Evolutionary conservation across 2,329 filamentous ascomycete species (phyloP).

Genomic region (Claviceps sp.): DNA sequence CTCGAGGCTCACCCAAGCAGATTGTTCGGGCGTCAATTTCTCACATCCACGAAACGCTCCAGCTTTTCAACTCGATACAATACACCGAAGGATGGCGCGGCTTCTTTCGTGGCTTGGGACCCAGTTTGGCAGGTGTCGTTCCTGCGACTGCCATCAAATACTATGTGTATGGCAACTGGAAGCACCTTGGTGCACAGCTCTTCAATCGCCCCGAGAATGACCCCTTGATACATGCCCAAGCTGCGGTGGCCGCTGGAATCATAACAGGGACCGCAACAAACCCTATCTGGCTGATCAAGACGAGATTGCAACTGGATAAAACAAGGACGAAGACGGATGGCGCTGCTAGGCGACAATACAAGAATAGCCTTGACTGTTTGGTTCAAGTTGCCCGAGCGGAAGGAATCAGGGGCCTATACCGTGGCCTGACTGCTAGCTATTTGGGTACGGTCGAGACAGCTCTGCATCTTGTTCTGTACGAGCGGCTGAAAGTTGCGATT

Average conservation of each 20-base stretch:
- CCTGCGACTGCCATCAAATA: slow-evolving; percentile 60
- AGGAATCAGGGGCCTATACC: slow-evolving; percentile 51
- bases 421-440: slow-evolving; percentile 55
- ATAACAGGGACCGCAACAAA: slow-evolving; percentile 60
- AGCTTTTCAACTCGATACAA: slow-evolving; percentile 65
- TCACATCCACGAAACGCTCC: slow-evolving; percentile 69
- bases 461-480: slow-evolving; percentile 59
- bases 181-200: slow-evolving; percentile 46
- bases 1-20: no score
- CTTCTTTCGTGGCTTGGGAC: slow-evolving; percentile 57
- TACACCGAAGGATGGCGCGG: slow-evolving; percentile 55
- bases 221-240: slow-evolving; percentile 46
- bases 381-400: slow-evolving; percentile 51
- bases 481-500: slow-evolving; percentile 44
- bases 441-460: slow-evolving; percentile 56
- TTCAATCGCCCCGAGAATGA: slow-evolving; percentile 44
- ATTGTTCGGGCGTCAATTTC: no score
- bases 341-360: slow-evolving; percentile 38
- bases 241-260: slow-evolving; percentile 51
- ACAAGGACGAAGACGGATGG: slow-evolving; percentile 35
- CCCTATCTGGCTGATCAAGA: slow-evolving; percentile 65
- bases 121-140: slow-evolving; percentile 56
- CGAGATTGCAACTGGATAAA: slow-evolving; percentile 52
- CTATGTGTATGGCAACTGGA: slow-evolving; percentile 58
- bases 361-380: slow-evolving; percentile 55